phyloP scores from a whole-genome alignment of 2,329 filamentous ascomycete genomes.

The Paradendryphiella salina region DNA sequence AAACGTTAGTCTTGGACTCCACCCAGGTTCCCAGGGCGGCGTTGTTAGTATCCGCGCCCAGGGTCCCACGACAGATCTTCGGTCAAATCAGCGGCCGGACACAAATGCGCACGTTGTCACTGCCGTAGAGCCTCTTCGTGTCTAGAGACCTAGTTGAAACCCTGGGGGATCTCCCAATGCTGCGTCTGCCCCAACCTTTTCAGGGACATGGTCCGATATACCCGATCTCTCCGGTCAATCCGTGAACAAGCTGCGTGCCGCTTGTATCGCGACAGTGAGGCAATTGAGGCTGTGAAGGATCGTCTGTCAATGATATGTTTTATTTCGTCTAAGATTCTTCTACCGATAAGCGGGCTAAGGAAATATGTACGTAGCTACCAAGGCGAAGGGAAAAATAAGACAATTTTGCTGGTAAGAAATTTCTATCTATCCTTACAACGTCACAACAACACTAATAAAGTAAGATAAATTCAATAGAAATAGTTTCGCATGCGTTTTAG shows the following conservation, averaged over 20 bases:
- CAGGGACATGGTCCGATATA: not conserved
- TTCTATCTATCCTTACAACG: no score
- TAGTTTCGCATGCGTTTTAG: no score
- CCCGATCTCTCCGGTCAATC: not conserved
- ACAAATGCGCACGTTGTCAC: slow-evolving; percentile 3
- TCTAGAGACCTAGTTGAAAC: not conserved
- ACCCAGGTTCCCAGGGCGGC: slow-evolving; percentile 20
- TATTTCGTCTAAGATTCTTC: slow-evolving; percentile 1
- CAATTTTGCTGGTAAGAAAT: no score
- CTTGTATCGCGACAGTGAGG: slow-evolving; percentile 8
- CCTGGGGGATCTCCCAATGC: slow-evolving; percentile 2
- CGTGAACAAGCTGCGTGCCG: not conserved
- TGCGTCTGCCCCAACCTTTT: slow-evolving; percentile 1
- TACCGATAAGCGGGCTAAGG: slow-evolving; percentile 2
- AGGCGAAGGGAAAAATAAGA: no score
- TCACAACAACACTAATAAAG: no score
- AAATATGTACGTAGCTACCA: slow-evolving; percentile 1
- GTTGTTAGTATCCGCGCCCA: slow-evolving; percentile 14
- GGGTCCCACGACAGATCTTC: slow-evolving; percentile 6
- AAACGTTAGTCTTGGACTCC: slow-evolving; percentile 19
- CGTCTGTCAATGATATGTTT: slow-evolving; percentile 3
- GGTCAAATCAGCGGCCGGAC: slow-evolving; percentile 8
- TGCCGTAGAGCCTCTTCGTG: slow-evolving; percentile 10
- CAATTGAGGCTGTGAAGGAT: slow-evolving; percentile 26
- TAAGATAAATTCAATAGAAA: no score